These are phyloP conservation scores for Daldinia vernicosa DNA, from an alignment of 495 filamentous ascomycete species.

Conservation along the genomic window DNA sequence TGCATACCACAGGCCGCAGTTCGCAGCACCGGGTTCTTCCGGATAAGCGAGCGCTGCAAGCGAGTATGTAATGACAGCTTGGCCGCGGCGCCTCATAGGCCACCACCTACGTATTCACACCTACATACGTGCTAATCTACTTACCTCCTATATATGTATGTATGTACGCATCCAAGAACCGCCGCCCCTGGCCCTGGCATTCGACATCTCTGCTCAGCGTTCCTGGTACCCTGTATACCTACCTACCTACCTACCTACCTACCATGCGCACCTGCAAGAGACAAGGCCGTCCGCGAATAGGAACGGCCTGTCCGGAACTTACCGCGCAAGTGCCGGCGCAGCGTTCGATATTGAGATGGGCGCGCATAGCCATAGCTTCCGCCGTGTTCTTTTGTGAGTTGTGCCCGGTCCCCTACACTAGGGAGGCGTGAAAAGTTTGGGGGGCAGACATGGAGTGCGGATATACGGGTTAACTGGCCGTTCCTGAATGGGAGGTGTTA, in stretches of 20 bases:
- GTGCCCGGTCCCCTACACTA: neutral
- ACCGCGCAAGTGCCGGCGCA: neutral
- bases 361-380: neutral
- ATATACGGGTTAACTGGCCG: neutral
- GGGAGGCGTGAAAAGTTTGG: neutral
- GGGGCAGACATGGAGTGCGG: neutral
- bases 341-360: slow-evolving; percentile 9
- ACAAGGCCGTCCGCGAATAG: neutral
- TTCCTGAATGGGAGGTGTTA: neutral
- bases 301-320: neutral
- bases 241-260: neutral
- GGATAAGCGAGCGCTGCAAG: neutral
- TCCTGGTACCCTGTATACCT: slow-evolving; percentile 6
- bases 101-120: no score
- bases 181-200: neutral
- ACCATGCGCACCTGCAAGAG: neutral
- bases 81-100: no score
- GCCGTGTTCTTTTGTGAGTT: neutral
- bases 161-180: neutral
- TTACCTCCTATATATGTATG: no score
- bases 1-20: neutral
- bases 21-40: slow-evolving; percentile 15
- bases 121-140: no score
- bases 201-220: neutral
- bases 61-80: neutral